Evolutionary conservation across 1,284 basidiomycete genomes (phyloP).

Genomic region (Rhodotorula glutinis): DNA sequence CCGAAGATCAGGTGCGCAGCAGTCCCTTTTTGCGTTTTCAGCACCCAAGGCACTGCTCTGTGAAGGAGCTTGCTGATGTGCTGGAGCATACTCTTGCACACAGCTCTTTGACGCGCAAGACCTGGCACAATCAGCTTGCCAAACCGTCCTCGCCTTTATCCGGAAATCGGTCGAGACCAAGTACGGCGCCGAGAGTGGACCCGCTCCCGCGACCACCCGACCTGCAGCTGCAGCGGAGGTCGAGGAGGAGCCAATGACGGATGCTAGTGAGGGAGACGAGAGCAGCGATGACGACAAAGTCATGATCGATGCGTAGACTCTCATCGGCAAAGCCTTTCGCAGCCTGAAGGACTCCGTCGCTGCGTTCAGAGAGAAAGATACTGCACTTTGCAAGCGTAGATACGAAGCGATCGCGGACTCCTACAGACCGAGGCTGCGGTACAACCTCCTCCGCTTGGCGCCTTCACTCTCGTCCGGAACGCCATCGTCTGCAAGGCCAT

Average conservation of each 20-base stretch:
- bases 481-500: neutral
- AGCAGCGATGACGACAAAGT: slow-evolving; percentile 10
- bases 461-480: slow-evolving; percentile 2
- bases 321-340: neutral
- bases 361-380: too few relatives aligned
- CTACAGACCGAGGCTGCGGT: slow-evolving; percentile 1
- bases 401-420: too few relatives aligned
- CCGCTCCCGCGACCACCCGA: neutral
- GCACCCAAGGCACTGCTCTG: too few relatives aligned
- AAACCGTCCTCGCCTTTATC: slow-evolving; percentile 37
- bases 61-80: too few relatives aligned
- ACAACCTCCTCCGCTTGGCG: slow-evolving; percentile 12
- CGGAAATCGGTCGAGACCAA: slow-evolving; percentile 36
- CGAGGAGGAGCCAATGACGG: neutral
- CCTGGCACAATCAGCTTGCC: slow-evolving; percentile 29
- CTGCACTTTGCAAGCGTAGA: too few relatives aligned
- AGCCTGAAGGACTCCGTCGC: too few relatives aligned
- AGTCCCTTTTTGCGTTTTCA: slow-evolving; percentile 17
- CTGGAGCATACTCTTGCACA: too few relatives aligned
- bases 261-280: neutral
- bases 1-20: slow-evolving; percentile 46
- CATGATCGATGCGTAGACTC: slow-evolving; percentile 12
- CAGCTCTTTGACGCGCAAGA: slow-evolving; percentile 40
- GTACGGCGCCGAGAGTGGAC: slow-evolving; percentile 16
- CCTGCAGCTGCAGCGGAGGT: neutral